phyloP scores from a whole-genome alignment of 257 asterid species.

The Gentiana macrophylla region DNA sequence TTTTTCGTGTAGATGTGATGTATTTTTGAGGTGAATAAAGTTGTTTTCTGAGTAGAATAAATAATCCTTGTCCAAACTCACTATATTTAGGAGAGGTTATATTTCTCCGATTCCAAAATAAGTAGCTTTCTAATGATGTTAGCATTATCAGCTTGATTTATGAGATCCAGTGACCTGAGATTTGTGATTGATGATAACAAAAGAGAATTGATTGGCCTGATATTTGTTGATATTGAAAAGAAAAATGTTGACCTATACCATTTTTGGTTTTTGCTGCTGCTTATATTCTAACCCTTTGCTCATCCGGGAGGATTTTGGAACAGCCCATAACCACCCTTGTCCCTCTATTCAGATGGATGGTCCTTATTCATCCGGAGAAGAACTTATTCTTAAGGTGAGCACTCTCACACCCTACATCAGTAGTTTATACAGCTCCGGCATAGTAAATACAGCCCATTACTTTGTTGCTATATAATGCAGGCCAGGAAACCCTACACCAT shows the following conservation, averaged over 20 bases:
- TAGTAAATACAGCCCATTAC: not conserved
- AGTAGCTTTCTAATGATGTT: not conserved
- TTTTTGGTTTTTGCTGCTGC: constrained; percentile 28
- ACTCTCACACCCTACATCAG: constrained; percentile 3
- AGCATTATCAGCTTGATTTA: not conserved
- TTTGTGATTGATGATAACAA: constrained; percentile 4
- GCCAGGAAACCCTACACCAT: constrained; percentile 92
- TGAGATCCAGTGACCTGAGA: constrained; percentile 1
- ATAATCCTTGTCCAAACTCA: too few relatives aligned
- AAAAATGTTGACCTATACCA: constrained; percentile 26
- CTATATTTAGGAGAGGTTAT: constrained; percentile 1
- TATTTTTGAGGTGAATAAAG: too few relatives aligned
- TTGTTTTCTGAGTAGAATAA: too few relatives aligned
- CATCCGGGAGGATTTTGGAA: constrained; percentile 35
- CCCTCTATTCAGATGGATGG: constrained; percentile 51
- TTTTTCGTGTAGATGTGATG: too few relatives aligned
- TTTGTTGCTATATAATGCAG: constrained; percentile 27
- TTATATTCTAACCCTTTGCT: constrained; percentile 21
- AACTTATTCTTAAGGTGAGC: constrained; percentile 58
- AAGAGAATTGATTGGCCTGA: too few relatives aligned
- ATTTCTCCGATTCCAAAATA: constrained; percentile 6
- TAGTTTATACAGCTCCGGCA: not conserved
- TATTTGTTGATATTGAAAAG: constrained; percentile 13
- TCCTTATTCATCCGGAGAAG: constrained; percentile 80
- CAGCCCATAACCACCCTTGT: constrained; percentile 19